Conservation (phyloP, 805 yeast species). For the Candida silvatica region DNA sequence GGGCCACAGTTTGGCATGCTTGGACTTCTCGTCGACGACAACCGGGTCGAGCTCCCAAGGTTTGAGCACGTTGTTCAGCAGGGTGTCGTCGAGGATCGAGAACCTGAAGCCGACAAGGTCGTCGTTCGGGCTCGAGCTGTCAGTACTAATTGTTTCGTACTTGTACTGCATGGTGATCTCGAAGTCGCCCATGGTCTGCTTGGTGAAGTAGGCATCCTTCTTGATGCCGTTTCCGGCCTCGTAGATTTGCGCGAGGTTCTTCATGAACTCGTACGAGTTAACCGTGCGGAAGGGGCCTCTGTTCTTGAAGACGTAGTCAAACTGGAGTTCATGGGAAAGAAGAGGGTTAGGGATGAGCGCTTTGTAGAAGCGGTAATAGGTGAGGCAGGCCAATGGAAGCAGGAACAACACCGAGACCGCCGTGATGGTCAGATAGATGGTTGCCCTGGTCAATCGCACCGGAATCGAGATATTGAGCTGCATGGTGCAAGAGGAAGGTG, state of each 20-base stretch:
- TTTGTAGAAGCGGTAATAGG: slow-evolving; percentile 24
- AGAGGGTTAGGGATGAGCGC: slow-evolving; percentile 20
- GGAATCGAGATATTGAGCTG: slow-evolving; percentile 16
- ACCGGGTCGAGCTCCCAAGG: slow-evolving; percentile 15
- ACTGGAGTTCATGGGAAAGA: slow-evolving; percentile 6
- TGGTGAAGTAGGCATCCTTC: neutral
- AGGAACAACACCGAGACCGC: slow-evolving; percentile 14
- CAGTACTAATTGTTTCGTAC: neutral
- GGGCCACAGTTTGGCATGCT: slow-evolving; percentile 18
- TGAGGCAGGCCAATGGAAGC: slow-evolving; percentile 24
- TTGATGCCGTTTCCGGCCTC: neutral
- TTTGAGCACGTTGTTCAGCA: slow-evolving; percentile 11
- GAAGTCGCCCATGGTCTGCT: slow-evolving; percentile 10
- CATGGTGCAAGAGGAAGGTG: slow-evolving; percentile 7
- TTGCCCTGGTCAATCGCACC: slow-evolving; percentile 13
- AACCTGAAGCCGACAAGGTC: slow-evolving; percentile 13
- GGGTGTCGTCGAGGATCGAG: slow-evolving; percentile 15
- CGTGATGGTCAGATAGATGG: slow-evolving; percentile 10
- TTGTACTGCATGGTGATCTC: slow-evolving; percentile 12
- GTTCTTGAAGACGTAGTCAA: slow-evolving; percentile 15
- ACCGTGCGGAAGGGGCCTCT: slow-evolving; percentile 16
- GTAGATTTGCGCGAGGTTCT: slow-evolving; percentile 6
- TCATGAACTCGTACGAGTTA: slow-evolving; percentile 12
- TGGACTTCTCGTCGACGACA: slow-evolving; percentile 11
- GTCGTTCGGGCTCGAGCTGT: neutral